phyloP scores from a whole-genome alignment of 805 yeast genomes.

The Debaryomyces hansenii region DNA sequence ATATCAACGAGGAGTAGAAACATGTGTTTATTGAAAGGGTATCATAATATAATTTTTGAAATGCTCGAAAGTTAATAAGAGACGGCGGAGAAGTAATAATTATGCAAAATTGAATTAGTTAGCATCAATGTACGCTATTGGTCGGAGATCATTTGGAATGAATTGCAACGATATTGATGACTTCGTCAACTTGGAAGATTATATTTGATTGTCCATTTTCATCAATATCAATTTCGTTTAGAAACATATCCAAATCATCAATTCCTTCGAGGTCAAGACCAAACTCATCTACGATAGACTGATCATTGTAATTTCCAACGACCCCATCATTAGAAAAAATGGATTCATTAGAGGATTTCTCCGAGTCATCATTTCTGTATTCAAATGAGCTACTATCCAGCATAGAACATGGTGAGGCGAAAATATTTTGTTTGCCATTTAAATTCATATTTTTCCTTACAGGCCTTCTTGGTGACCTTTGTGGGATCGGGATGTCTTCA shows the following conservation, averaged over 20 bases:
- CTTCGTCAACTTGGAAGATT: slow-evolving; percentile 23
- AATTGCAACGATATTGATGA: slow-evolving; percentile 19
- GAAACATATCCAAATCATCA: slow-evolving; percentile 13
- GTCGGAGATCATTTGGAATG: background rate
- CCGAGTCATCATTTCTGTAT: slow-evolving; percentile 13
- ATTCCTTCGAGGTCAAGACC: slow-evolving; percentile 5
- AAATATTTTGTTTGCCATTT: background rate
- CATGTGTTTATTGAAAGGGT: too few relatives aligned
- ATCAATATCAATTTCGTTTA: slow-evolving; percentile 19
- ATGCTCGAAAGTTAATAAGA: too few relatives aligned
- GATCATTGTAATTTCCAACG: background rate
- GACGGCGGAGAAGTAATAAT: too few relatives aligned
- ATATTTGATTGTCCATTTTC: slow-evolving; percentile 14
- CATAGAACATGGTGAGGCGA: slow-evolving; percentile 11
- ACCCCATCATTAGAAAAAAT: slow-evolving; percentile 12
- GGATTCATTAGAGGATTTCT: slow-evolving; percentile 14
- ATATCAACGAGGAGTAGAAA: too few relatives aligned
- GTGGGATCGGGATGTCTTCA: background rate
- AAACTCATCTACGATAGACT: background rate
- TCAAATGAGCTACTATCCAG: slow-evolving; percentile 23
- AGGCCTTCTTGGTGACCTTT: slow-evolving; percentile 8
- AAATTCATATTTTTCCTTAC: background rate
- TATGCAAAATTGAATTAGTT: background rate
- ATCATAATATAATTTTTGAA: too few relatives aligned
- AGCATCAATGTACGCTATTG: background rate